Evolutionary conservation across 2,329 filamentous ascomycete genomes (phyloP), one percentile per base, ranked within the genome.

Genomic region (Ceratocystis smalleyi): DNA sequence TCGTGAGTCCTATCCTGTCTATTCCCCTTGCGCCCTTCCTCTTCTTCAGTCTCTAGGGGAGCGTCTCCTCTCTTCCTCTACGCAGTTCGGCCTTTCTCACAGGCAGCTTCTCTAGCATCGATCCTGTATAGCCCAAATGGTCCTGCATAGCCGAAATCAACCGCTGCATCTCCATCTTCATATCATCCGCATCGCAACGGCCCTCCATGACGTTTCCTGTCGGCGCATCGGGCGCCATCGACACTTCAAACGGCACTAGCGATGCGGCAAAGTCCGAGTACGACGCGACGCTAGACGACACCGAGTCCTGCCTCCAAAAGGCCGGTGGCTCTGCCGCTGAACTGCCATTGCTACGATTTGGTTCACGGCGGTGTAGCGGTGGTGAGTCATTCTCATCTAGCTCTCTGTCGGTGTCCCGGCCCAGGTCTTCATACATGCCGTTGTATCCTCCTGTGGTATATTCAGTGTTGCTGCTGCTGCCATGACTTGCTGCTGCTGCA

Each of bases 121-220:
- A 59, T 15, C 65, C 65, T 8, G 65, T 66, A 57, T 66, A 64
- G 10, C 62, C 62, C n/a, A 66, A 51, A 54, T 66, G 65, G n/a
- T 66, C 65, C 35, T 62, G 59, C 61, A 66, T 61, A 17, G 57
- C 49, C 19, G 55, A 62, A 49, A 66, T 60, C 24, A 66, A 47
- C 45, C 65, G 61, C 47, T 64, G 65, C 65, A 66, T 66, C 49
- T 66, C 65, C 45, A 59, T 61, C 62, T 66, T 66, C 65, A 66
- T 64, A 30, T 64, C 65, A 5, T 62, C 24, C 1, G 61, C 62
- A 8, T 59, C 62, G 47, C 65, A 59, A 22, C 45, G 59, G n/a
- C 65, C 65, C 65, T 66, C 65, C 65, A 66, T 66, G 10, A 66
- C 65, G 5, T 24, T 12, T 12, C 65, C 62, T 7, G 43, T 30